Evolutionary conservation across 768 basidiomycete genomes (phyloP), one percentile per base, ranked within the genome.

Genomic region (Auricularia sp.): DNA sequence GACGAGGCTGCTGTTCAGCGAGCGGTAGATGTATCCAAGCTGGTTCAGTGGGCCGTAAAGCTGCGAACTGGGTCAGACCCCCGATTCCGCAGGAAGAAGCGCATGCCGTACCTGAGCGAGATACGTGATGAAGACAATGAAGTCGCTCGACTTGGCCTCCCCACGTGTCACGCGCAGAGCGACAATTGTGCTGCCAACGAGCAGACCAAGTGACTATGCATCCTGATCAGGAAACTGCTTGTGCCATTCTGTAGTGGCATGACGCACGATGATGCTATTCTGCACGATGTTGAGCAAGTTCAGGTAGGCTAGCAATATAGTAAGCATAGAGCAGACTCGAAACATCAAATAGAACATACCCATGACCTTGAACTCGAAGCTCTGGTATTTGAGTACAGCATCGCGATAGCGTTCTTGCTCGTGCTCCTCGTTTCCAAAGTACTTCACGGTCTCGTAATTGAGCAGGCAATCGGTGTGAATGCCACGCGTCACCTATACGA

Each of bases 401-500:
- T 86, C 81, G 11, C 77, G 73, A 70, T 92, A 93, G 36, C 93
- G 81, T 53, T 79, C 78, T 18, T 81, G 81, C 71, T 95, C 93
- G 69, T 92, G 84, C 29, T 83, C 80, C 73, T 96, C 93, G 16
- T 91, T 88, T n/a, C 85, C 85, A 72, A 93, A 94, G 72, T 91
- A 91, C 73, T 91, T 94, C 69, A 93, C 87, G 3, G 91, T 92
- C 73, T 90, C 88, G 66, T 90, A 90, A 71, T 90, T 90, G 62
- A 91, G 80, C 35, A 92, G 75, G 68, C 85, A 86, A 70, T 93
- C 91, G 3, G 89, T 87, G 68, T 91, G 87, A 62, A 93, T 93
- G 8, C 88, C 90, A 44, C 92, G 84, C 29, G 87, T 91, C 33
- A 87, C 39, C 39, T 42, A 14, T 29, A 29, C 29, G 2, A 42